phyloP scores from a whole-genome alignment of 352 stramenopile genomes.

The Globisporangium carolinianum region DNA sequence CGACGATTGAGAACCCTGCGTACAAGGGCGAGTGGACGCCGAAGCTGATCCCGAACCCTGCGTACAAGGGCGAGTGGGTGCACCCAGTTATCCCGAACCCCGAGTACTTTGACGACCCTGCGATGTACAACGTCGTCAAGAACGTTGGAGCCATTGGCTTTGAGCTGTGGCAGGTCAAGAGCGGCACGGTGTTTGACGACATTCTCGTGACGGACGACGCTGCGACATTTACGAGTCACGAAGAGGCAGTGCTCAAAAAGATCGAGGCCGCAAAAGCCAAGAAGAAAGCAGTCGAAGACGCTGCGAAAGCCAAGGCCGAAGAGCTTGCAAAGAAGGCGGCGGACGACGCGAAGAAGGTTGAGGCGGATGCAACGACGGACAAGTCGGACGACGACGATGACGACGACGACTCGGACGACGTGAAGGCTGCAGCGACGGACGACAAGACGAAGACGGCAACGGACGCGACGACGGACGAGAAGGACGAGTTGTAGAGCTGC shows the following conservation, averaged over 20 bases:
- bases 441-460: constrained; percentile 6
- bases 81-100: constrained; percentile 97
- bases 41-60: constrained; percentile 87
- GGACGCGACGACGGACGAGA: constrained; percentile 7
- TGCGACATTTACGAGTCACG: constrained; percentile 93
- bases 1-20: constrained; percentile 87
- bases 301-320: constrained; percentile 67
- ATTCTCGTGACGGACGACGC: constrained; percentile 98
- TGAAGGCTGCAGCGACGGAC: constrained; percentile 9
- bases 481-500: constrained; percentile 43
- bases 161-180: constrained; percentile 98
- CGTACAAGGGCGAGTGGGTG: constrained; percentile 95
- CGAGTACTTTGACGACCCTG: constrained; percentile 94
- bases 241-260: constrained; percentile 93
- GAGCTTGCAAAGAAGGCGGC: constrained; percentile 53
- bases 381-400: constrained; percentile 12
- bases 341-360: constrained; percentile 33
- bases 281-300: constrained; percentile 77
- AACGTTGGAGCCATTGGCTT: constrained; percentile 96
- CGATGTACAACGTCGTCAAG: constrained; percentile 95
- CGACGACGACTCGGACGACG: constrained; percentile 13
- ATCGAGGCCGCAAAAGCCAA: constrained; percentile 69
- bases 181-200: constrained; percentile 98
- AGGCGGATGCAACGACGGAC: constrained; percentile 24
- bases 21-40: constrained; percentile 91